phyloP scores from a whole-genome alignment of 2,329 filamentous ascomycete genomes.

The Aspergillus sp. region DNA sequence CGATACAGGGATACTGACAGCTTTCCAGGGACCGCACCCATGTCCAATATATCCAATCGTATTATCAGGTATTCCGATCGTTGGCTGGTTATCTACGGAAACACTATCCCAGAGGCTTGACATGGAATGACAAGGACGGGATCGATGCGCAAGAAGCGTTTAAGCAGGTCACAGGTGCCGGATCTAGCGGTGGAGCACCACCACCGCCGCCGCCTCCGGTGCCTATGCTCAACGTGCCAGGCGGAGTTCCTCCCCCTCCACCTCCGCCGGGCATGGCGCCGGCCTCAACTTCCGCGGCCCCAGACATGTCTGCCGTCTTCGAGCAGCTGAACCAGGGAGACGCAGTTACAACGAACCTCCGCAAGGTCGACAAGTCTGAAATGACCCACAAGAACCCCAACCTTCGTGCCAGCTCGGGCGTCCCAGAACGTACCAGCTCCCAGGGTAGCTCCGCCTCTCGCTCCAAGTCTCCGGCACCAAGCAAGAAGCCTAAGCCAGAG shows the following conservation, averaged over 20 bases:
- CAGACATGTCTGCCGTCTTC: slow-evolving; percentile 80
- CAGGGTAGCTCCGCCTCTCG: slow-evolving; percentile 44
- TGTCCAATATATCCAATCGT: slow-evolving; percentile 83
- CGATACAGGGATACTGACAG: slow-evolving; percentile 10
- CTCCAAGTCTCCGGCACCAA: slow-evolving; percentile 77
- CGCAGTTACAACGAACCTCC: slow-evolving; percentile 75
- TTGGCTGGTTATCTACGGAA: slow-evolving; percentile 77
- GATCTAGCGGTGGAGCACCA: slow-evolving; percentile 28
- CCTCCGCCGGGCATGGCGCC: slow-evolving; percentile 57
- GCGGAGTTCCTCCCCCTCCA: slow-evolving; percentile 54
- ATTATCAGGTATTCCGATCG: slow-evolving; percentile 80
- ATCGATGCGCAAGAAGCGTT: slow-evolving; percentile 63
- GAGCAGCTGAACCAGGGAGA: slow-evolving; percentile 82
- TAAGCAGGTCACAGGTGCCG: slow-evolving; percentile 40
- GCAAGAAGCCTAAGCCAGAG: slow-evolving; percentile 78
- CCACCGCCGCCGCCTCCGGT: slow-evolving; percentile 44
- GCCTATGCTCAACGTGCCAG: slow-evolving; percentile 39
- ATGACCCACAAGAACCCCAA: slow-evolving; percentile 99
- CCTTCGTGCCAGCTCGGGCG: slow-evolving; percentile 62
- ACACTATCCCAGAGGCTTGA: slow-evolving; percentile 67
- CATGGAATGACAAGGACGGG: slow-evolving; percentile 74
- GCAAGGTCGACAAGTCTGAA: slow-evolving; percentile 87
- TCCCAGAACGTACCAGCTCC: slow-evolving; percentile 49
- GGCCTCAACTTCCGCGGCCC: slow-evolving; percentile 35
- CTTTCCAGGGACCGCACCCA: slow-evolving; percentile 61